Base-by-base conservation (phyloP, 345 rosid genomes). In the Aegle marmelos region DNA sequence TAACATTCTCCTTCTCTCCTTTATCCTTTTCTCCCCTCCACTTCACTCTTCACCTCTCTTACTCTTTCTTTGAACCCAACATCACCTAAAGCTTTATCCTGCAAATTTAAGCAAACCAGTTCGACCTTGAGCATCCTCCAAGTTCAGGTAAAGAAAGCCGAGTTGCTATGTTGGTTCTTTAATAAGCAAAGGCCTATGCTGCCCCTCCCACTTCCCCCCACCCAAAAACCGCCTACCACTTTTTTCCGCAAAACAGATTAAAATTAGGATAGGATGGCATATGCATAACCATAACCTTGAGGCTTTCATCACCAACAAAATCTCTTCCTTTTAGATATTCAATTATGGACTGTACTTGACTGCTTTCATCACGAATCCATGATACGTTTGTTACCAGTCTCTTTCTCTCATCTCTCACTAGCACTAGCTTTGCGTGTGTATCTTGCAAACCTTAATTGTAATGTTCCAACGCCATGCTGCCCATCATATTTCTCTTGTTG, bases 1-100 rank as follows among this genome's bases (percentile, higher is more conserved):
- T 4, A 41, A 0, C 50, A 0, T 41, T 41, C 16, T 41, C 0
- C 0, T 41, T 1, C 4, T 0, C 2, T 10, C 2, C 1, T 9
- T 41, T 36, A 36, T 36, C 9, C 14, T 41, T 14, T 4, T 14
- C 1, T 41, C 4, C 4, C 0, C 48, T 39, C 11, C 14, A 11
- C 11, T 41, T 41, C 1, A 41, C 16, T 11, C 16, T 4, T 41
- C 4, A 10, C 4, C 50, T 41, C 3, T 41, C 4, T 0, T 41
- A 14, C 16, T 1, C 13, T 41, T 41, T 41, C 48, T 41, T 41
- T 4, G 2, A 41, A 41, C 50, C 50, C 4, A 41, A 41, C 4
- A 3, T 41, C 16, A 41, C 16, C 45, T 39, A 39, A 10, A 41
- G 50, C 16, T 34, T 30, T 28, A 6, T 70, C 11, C 1, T 4